A percentile compares a stretch with the other conserved stretches of the same genome.
Evolutionary conservation across 257 asterid species (phyloP).

Genomic region (Penstemon barbatus): DNA sequence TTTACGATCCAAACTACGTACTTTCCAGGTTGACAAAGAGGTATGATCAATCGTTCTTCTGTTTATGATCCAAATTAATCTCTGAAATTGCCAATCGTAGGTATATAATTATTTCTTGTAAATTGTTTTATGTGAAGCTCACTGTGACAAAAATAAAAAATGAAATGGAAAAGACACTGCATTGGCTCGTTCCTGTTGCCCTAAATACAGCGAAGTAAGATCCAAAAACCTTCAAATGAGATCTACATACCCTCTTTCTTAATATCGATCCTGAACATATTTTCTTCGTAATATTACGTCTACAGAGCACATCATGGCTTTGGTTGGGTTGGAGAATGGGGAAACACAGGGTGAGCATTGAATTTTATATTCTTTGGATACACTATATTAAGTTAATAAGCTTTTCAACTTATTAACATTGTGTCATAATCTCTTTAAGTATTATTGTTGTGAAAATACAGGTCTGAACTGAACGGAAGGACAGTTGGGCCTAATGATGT

Average conservation of each 20-base stretch:
- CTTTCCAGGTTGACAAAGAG: slow-evolving; percentile 63
- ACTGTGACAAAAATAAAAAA: slow-evolving; percentile 52
- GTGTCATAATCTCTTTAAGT: neutral
- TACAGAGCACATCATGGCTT: slow-evolving; percentile 84
- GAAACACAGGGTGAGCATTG: slow-evolving; percentile 60
- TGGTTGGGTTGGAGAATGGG: slow-evolving; percentile 98
- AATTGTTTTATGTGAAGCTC: slow-evolving; percentile 44
- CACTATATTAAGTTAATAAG: too few relatives aligned
- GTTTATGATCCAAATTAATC: slow-evolving; percentile 17
- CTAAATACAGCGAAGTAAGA: slow-evolving; percentile 75
- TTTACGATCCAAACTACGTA: slow-evolving; percentile 52
- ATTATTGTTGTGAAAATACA: slow-evolving; percentile 28
- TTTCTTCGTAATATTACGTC: slow-evolving; percentile 5
- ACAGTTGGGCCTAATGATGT: slow-evolving; percentile 46
- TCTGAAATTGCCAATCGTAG: neutral
- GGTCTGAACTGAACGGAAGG: slow-evolving; percentile 54
- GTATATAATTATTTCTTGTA: slow-evolving; percentile 1
- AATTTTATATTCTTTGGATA: neutral
- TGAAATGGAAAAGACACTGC: slow-evolving; percentile 80
- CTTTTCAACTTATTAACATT: neutral
- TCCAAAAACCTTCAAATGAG: neutral
- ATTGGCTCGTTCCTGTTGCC: slow-evolving; percentile 76
- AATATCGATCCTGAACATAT: slow-evolving; percentile 7
- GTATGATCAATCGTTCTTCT: slow-evolving; percentile 30
- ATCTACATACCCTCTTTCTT: neutral